Evolutionary conservation across 2,329 filamentous ascomycete species (phyloP).

Genomic region (Aspergillus latus): DNA sequence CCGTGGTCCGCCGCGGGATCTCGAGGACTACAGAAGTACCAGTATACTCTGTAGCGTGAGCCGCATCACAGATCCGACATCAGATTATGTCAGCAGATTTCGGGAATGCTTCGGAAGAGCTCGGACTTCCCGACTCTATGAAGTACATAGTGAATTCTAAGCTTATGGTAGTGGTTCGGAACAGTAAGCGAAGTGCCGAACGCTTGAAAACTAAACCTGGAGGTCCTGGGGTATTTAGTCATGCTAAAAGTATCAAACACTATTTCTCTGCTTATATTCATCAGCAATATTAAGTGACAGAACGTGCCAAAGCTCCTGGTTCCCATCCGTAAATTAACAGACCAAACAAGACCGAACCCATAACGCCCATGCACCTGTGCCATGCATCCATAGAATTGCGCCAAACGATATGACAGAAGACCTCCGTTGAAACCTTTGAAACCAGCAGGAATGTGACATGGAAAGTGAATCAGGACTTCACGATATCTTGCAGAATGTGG

Average conservation of each 20-base stretch:
- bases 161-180: no score
- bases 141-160: no score
- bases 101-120: constrained; percentile 17
- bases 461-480: constrained; percentile 38
- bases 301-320: constrained; percentile 1
- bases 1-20: neutral
- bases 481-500: constrained; percentile 56
- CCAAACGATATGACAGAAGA: neutral
- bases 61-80: neutral
- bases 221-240: neutral
- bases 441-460: neutral
- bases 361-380: neutral
- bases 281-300: neutral
- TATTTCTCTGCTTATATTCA: neutral
- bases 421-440: neutral
- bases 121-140: neutral
- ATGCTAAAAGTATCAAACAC: neutral
- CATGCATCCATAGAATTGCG: neutral
- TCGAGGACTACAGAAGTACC: neutral
- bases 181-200: no score
- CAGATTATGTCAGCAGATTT: neutral
- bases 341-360: neutral
- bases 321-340: neutral
- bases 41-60: neutral
- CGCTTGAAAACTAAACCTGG: neutral